These are phyloP conservation scores for Candida silvicultrix DNA, from an alignment of 805 yeast genomes.

Conservation along the genomic window DNA sequence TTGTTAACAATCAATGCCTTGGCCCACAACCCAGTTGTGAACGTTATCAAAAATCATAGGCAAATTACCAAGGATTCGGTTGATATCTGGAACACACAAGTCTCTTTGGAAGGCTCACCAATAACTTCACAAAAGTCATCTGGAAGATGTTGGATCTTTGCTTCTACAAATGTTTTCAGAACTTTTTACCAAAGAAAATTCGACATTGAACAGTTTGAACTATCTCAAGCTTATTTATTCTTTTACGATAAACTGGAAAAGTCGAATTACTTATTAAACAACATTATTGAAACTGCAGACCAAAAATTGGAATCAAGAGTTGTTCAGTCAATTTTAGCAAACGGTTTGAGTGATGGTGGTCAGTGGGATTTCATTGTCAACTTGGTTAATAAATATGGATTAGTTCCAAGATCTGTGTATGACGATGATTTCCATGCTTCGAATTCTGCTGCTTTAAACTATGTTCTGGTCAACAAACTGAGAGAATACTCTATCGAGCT, in stretches of 20 bases:
- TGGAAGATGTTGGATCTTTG: conserved; percentile 87
- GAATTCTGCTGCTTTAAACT: conserved; percentile 51
- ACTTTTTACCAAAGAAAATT: conserved; percentile 53
- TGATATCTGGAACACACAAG: conserved; percentile 23
- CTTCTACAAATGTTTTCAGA: conserved; percentile 69
- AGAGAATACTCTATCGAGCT: conserved; percentile 68
- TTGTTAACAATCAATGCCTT: conserved; percentile 48
- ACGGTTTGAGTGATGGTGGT: conserved; percentile 78
- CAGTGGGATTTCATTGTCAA: conserved; percentile 80
- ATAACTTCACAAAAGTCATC: conserved; percentile 64
- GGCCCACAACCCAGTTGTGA: conserved; percentile 29
- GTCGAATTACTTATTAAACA: conserved; percentile 70
- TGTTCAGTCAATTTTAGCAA: conserved; percentile 53
- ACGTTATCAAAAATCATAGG: conserved; percentile 8
- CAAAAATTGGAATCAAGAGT: conserved; percentile 63
- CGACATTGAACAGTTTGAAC: conserved; percentile 58
- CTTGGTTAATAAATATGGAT: conserved; percentile 71
- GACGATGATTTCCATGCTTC: conserved; percentile 54
- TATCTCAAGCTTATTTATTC: conserved; percentile 71
- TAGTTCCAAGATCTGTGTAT: conserved; percentile 65
- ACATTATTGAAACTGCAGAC: conserved; percentile 59
- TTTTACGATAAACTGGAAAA: conserved; percentile 83
- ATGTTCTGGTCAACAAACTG: conserved; percentile 56
- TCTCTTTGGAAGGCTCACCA: conserved; percentile 44
- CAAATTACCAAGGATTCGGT: conserved; percentile 7